Evolutionary conservation across 331 rosid species (phyloP).

Genomic region (Phaseolus coccineus): DNA sequence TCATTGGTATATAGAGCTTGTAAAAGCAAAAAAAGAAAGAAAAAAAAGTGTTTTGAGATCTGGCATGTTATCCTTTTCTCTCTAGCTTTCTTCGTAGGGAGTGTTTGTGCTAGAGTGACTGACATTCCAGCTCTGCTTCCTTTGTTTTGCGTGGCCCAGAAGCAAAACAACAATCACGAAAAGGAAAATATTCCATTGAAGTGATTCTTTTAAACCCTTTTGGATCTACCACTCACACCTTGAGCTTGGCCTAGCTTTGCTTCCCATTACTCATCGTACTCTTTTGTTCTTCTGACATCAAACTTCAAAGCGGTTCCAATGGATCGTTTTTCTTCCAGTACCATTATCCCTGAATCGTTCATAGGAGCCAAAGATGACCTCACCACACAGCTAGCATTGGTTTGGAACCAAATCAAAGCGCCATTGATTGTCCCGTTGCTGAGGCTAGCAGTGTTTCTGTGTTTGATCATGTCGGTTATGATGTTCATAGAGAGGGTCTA

Average conservation of each 20-base stretch:
- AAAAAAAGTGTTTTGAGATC: constrained; percentile 44
- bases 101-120: constrained; percentile 51
- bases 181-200: constrained; percentile 43
- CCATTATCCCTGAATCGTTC: constrained; percentile 62
- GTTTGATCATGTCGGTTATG: constrained; percentile 84
- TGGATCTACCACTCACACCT: constrained; percentile 34
- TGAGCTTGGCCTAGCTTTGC: constrained; percentile 5
- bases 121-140: constrained; percentile 57
- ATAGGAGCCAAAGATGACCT: constrained; percentile 73
- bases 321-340: constrained; percentile 62
- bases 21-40: constrained; percentile 27
- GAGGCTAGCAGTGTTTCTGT: constrained; percentile 62
- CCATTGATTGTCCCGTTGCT: constrained; percentile 83
- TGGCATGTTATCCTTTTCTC: constrained; percentile 37
- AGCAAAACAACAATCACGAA: constrained; percentile 45
- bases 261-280: constrained; percentile 25
- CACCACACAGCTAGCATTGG: constrained; percentile 55
- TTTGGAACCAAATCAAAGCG: constrained; percentile 76
- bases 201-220: constrained; percentile 44
- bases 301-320: constrained; percentile 45
- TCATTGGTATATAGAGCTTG: constrained; percentile 20
- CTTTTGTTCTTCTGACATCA: constrained; percentile 8
- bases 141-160: constrained; percentile 53
- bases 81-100: constrained; percentile 39
- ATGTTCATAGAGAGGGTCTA: constrained; percentile 83